These are phyloP conservation scores for Sporobolomyces phaffii DNA, from an alignment of 768 basidiomycete species.

Conservation along the genomic window DNA sequence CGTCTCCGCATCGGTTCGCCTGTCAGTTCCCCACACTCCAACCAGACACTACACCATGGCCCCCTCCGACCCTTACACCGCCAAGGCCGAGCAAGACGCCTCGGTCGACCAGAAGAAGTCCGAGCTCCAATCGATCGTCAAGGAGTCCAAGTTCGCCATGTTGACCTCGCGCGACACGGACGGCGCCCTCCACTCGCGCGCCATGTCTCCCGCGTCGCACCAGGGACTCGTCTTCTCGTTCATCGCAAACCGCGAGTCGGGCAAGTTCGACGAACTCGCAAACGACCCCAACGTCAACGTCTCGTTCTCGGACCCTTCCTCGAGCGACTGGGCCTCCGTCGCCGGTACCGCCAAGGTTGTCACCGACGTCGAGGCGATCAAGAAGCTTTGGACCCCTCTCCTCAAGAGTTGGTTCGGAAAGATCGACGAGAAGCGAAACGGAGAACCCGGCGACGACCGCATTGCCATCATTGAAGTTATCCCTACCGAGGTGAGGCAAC, in stretches of 20 bases:
- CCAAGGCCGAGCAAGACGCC: conserved; percentile 23
- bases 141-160: conserved; percentile 37
- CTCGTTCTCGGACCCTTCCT: conserved; percentile 29
- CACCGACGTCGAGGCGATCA: conserved; percentile 36
- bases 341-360: conserved; percentile 37
- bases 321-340: conserved; percentile 40
- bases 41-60: conserved; percentile 10
- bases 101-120: conserved; percentile 28
- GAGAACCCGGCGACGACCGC: conserved; percentile 36
- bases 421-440: conserved; percentile 26
- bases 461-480: conserved; percentile 38
- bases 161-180: conserved; percentile 32
- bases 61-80: conserved; percentile 30
- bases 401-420: conserved; percentile 38
- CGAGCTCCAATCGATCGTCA: conserved; percentile 32
- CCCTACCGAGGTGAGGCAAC: conserved; percentile 30
- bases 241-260: conserved; percentile 40
- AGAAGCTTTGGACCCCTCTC: conserved; percentile 30
- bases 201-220: conserved; percentile 39
- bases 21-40: conserved; percentile 5
- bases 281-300: conserved; percentile 39
- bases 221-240: conserved; percentile 41
- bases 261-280: conserved; percentile 41
- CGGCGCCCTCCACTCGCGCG: conserved; percentile 39
- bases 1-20: not conserved